A percentile compares a stretch with the other conserved stretches of the same genome.
These are phyloP conservation scores for Pseudogymnoascus sp. DNA, from an alignment of 2,329 filamentous ascomycete genomes.

Conservation along the genomic window DNA sequence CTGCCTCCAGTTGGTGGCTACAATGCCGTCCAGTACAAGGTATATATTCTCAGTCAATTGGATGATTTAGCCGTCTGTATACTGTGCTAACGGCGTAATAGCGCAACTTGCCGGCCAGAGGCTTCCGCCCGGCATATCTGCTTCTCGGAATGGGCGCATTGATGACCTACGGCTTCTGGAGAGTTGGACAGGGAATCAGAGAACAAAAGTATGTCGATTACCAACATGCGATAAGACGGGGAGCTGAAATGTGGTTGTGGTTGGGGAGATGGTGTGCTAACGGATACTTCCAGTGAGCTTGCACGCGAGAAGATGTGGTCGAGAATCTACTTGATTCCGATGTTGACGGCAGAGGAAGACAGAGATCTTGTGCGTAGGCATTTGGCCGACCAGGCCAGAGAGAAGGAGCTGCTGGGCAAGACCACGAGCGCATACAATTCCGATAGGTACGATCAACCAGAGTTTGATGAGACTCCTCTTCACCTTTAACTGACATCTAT, in stretches of 20 bases:
- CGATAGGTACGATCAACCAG: slow-evolving; percentile 57
- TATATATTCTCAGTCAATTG: slow-evolving; percentile 33
- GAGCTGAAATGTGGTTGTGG: neutral
- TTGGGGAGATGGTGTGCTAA: neutral
- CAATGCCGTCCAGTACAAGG: slow-evolving; percentile 94
- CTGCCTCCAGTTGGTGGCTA: slow-evolving; percentile 95
- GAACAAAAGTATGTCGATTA: slow-evolving; percentile 70
- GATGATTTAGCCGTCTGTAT: neutral
- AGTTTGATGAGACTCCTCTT: slow-evolving; percentile 11
- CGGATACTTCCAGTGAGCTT: slow-evolving; percentile 60
- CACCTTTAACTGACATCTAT: slow-evolving; percentile 1
- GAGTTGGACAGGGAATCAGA: slow-evolving; percentile 69
- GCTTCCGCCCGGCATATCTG: slow-evolving; percentile 76
- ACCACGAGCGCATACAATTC: slow-evolving; percentile 80
- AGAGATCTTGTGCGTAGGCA: slow-evolving; percentile 84
- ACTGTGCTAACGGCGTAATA: slow-evolving; percentile 29
- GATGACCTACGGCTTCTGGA: slow-evolving; percentile 88
- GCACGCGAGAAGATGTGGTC: slow-evolving; percentile 98
- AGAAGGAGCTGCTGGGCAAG: slow-evolving; percentile 81
- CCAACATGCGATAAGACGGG: neutral
- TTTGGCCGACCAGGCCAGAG: slow-evolving; percentile 76
- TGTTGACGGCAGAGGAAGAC: slow-evolving; percentile 94
- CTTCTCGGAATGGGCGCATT: slow-evolving; percentile 67
- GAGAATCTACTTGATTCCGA: slow-evolving; percentile 85
- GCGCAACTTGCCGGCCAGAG: slow-evolving; percentile 87